Evolutionary conservation across 139 green algal species (phyloP).

Genomic region (Chlorella sp.): DNA sequence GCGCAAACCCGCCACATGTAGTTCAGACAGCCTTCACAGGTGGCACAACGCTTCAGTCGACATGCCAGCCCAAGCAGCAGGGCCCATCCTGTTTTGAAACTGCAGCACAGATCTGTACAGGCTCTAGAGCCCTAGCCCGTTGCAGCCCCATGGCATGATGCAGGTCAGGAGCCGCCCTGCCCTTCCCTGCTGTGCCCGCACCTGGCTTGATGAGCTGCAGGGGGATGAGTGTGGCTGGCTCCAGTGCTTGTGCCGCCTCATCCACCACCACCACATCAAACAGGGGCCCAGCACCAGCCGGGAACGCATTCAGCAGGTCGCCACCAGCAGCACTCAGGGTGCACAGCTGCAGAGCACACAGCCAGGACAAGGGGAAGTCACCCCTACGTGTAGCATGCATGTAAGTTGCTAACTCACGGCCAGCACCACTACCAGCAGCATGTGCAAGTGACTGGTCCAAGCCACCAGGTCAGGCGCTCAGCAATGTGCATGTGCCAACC

Average conservation of each 20-base stretch:
- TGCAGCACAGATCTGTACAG: neutral
- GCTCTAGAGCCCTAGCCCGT: neutral
- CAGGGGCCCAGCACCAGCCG: neutral
- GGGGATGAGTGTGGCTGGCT: slow-evolving; percentile 68
- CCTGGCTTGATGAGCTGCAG: slow-evolving; percentile 50
- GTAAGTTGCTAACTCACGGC: too few species aligned
- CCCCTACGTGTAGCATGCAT: too few species aligned
- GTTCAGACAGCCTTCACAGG: too few species aligned
- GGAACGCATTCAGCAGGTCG: slow-evolving; percentile 34
- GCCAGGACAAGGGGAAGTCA: too few species aligned
- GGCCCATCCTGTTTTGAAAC: neutral
- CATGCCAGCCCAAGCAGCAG: too few species aligned
- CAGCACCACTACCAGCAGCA: too few species aligned
- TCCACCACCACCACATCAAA: slow-evolving; percentile 69
- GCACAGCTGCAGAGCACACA: too few species aligned
- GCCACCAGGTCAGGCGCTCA: too few species aligned
- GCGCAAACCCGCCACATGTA: too few species aligned
- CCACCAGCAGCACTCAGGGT: slow-evolving; percentile 61
- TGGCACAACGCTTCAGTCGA: too few species aligned
- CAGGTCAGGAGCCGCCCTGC: neutral
- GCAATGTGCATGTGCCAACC: too few species aligned
- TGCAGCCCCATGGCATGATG: neutral
- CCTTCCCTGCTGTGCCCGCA: slow-evolving; percentile 21
- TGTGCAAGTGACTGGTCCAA: too few species aligned
- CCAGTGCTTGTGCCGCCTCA: slow-evolving; percentile 71